A percentile compares a stretch with the other conserved stretches of the same genome.
These are phyloP conservation scores for Litsea cubeba DNA, from an alignment of 164 flowering plant species.

Conservation along the genomic window DNA sequence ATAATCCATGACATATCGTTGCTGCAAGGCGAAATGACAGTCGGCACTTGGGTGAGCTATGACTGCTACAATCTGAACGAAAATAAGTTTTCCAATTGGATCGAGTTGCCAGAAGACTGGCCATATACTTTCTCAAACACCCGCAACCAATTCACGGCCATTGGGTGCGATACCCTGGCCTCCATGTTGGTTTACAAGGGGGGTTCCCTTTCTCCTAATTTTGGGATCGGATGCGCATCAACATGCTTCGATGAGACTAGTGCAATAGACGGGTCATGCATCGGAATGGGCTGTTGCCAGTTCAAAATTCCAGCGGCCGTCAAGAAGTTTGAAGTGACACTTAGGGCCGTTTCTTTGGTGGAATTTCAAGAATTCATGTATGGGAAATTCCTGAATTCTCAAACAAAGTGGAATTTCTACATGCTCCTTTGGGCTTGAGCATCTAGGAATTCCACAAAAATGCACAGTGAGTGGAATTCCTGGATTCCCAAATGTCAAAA, in stretches of 20 bases:
- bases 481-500: no score
- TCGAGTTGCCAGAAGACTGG: fast-evolving
- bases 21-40: no score
- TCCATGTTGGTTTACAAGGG: background rate
- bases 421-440: no score
- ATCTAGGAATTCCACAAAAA: no score
- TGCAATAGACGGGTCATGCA: background rate
- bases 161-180: conserved; percentile 8
- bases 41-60: background rate
- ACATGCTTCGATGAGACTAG: background rate
- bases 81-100: no score
- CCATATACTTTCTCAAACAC: conserved; percentile 2
- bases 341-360: no score
- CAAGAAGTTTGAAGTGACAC: background rate
- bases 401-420: no score
- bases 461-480: no score
- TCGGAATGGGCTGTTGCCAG: conserved; percentile 8
- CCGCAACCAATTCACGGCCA: conserved; percentile 8
- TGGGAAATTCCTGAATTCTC: no score
- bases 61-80: background rate
- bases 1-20: background rate
- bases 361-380: no score
- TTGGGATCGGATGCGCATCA: background rate
- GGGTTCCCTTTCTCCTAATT: background rate
- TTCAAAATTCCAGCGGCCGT: conserved; percentile 9